phyloP scores from a whole-genome alignment of 2,329 filamentous ascomycete species.

The Botryotinia globosa region DNA sequence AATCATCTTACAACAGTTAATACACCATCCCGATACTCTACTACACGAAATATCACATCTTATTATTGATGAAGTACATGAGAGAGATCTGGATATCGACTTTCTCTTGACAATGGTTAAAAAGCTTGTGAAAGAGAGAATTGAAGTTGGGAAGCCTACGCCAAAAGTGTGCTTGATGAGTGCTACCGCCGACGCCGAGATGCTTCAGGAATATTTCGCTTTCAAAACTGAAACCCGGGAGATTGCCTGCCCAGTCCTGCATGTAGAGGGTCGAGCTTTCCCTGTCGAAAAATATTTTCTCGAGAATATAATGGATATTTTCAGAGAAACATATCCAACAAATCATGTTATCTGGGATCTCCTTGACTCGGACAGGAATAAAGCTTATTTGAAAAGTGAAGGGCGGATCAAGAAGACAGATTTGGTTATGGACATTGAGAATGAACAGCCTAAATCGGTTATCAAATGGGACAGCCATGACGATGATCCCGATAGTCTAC shows the following conservation, averaged over 20 bases:
- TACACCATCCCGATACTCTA: constrained; percentile 74
- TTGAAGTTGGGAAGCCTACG: constrained; percentile 67
- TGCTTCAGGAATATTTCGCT: constrained; percentile 79
- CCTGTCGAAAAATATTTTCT: constrained; percentile 84
- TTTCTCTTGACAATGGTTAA: constrained; percentile 90
- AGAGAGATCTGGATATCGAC: constrained; percentile 87
- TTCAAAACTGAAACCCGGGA: constrained; percentile 59
- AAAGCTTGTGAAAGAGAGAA: constrained; percentile 66
- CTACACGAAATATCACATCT: constrained; percentile 87
- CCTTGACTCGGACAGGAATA: neutral
- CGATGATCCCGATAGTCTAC: constrained; percentile 4
- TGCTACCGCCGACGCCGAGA: constrained; percentile 81
- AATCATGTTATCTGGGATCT: neutral
- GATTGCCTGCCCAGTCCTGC: constrained; percentile 66
- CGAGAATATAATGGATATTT: constrained; percentile 75
- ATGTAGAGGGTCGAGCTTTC: constrained; percentile 82
- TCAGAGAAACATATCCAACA: neutral
- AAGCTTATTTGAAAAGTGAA: neutral
- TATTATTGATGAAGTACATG: constrained; percentile 92
- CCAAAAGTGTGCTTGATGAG: constrained; percentile 92
- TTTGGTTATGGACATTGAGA: neutral
- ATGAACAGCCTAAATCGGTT: neutral
- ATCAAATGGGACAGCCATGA: constrained; percentile 5
- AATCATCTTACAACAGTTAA: constrained; percentile 79
- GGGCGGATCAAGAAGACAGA: neutral